Conservation (phyloP, 768 basidiomycete species). For the Russula sp. region DNA sequence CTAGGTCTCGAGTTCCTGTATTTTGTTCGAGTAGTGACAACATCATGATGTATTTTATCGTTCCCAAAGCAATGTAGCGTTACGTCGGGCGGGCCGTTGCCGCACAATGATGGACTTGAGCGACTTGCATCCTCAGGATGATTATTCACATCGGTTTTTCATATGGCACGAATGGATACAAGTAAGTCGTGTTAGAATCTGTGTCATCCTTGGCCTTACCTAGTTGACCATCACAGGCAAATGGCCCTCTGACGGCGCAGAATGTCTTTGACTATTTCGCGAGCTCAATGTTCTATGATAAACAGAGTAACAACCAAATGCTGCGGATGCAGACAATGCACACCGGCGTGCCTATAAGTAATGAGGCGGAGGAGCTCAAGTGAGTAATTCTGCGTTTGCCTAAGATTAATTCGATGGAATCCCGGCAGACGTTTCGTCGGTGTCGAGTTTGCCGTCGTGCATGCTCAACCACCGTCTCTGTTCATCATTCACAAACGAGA, state of each 20-base stretch:
- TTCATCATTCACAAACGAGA: conserved; percentile 91
- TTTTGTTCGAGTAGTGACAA: not conserved
- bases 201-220: not conserved
- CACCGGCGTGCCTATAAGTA: conserved; percentile 64
- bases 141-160: conserved; percentile 78
- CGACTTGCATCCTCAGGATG: conserved; percentile 75
- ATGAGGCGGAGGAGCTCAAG: conserved; percentile 86
- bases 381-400: conserved; percentile 33
- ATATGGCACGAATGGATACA: conserved; percentile 92
- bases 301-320: conserved; percentile 88
- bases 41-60: not conserved
- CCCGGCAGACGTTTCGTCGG: conserved; percentile 71
- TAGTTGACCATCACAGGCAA: conserved; percentile 41
- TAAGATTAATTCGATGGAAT: not conserved
- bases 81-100: too few relatives aligned
- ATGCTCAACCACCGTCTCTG: conserved; percentile 70
- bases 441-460: conserved; percentile 80
- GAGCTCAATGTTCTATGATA: conserved; percentile 90
- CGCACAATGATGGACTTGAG: conserved; percentile 38
- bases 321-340: conserved; percentile 92
- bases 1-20: not conserved
- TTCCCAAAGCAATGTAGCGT: too few relatives aligned
- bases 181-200: conserved; percentile 33
- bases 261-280: conserved; percentile 90
- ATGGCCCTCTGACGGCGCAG: conserved; percentile 68